phyloP scores from a whole-genome alignment of 495 filamentous ascomycete genomes.

The Talaromyces stipitatus region DNA sequence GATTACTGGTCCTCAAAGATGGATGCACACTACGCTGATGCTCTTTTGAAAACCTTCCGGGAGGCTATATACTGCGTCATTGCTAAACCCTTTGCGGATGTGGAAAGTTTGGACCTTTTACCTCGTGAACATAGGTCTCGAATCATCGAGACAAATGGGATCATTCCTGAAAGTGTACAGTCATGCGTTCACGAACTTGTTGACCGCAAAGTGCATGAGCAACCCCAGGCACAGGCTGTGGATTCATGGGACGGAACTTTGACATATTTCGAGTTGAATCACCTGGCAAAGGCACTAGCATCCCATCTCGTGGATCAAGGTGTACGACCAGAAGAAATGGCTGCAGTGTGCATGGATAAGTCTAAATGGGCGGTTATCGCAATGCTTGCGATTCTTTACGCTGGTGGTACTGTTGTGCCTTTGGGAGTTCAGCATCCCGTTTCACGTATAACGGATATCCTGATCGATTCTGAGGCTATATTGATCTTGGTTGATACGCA shows the following conservation, averaged over 20 bases:
- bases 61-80: background rate
- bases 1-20: conserved; percentile 2
- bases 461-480: conserved; percentile 2
- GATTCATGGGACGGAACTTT: conserved; percentile 29
- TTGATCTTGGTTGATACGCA: conserved; percentile 16
- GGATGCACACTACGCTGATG: background rate
- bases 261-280: conserved; percentile 24
- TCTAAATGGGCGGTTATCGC: conserved; percentile 35
- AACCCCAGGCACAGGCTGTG: conserved; percentile 15
- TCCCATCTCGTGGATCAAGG: conserved; percentile 18
- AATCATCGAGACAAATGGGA: conserved; percentile 2
- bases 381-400: conserved; percentile 26
- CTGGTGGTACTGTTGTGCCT: conserved; percentile 22
- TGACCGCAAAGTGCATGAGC: background rate
- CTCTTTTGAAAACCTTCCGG: background rate
- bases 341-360: conserved; percentile 47
- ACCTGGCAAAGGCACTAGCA: conserved; percentile 23
- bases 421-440: conserved; percentile 17
- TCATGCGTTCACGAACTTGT: conserved; percentile 16
- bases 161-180: conserved; percentile 3
- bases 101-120: conserved; percentile 20
- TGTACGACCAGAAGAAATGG: conserved; percentile 29
- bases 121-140: conserved; percentile 22
- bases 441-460: conserved; percentile 18
- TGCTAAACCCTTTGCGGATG: background rate